Evolutionary conservation across 805 yeast genomes (phyloP).

Genomic region (Wickerhamomyces bisporus): DNA sequence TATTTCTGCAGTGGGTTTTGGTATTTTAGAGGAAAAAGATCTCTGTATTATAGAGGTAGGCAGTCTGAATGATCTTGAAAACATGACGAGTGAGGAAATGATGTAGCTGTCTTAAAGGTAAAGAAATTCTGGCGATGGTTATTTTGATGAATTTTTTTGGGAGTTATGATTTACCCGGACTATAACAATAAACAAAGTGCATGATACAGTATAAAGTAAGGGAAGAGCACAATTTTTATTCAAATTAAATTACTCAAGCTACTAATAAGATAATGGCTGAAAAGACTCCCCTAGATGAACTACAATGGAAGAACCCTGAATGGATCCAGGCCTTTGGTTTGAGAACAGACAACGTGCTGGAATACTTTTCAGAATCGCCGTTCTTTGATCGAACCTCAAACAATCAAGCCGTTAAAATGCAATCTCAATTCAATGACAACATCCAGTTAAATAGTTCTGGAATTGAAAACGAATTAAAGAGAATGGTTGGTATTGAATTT

Average conservation of each 20-base stretch:
- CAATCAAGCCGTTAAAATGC: constrained; percentile 95
- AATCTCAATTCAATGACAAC: constrained; percentile 70
- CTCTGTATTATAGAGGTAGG: constrained; percentile 5
- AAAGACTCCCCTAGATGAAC: constrained; percentile 60
- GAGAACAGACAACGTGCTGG: constrained; percentile 84
- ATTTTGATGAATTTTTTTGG: no score
- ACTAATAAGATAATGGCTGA: constrained; percentile 14
- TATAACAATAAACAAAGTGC: neutral
- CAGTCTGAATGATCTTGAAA: constrained; percentile 9
- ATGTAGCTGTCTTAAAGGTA: neutral
- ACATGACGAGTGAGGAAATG: constrained; percentile 2
- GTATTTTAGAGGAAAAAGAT: constrained; percentile 20
- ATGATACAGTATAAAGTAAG: neutral
- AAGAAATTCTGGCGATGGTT: no score
- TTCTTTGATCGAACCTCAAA: constrained; percentile 92
- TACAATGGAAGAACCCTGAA: constrained; percentile 97
- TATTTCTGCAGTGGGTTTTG: constrained; percentile 45
- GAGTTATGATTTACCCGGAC: no score
- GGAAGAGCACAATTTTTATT: neutral
- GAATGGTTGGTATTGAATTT: constrained; percentile 85
- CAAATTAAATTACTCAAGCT: constrained; percentile 3
- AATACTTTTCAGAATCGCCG: constrained; percentile 90
- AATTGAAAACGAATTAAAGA: constrained; percentile 54
- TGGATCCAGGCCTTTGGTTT: constrained; percentile 91
- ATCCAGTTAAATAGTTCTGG: constrained; percentile 29